These are phyloP conservation scores for Trichaptum fuscoviolaceum DNA, from an alignment of 768 basidiomycete species.

Conservation along the genomic window DNA sequence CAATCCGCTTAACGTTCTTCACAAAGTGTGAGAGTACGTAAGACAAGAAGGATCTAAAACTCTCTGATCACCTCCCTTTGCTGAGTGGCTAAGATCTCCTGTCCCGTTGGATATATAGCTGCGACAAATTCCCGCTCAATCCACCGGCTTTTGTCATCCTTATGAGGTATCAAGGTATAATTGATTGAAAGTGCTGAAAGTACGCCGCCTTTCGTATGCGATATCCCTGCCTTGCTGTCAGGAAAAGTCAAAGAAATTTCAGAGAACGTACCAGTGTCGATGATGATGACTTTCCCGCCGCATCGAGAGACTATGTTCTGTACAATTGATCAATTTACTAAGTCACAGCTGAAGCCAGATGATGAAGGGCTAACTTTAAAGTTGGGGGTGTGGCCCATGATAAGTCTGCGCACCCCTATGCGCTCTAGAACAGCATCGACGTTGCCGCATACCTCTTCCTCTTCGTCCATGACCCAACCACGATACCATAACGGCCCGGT, in stretches of 20 bases:
- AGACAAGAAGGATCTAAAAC: not conserved
- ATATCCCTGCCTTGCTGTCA: slow-evolving; percentile 56
- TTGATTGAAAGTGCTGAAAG: slow-evolving; percentile 84
- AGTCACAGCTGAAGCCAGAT: not conserved
- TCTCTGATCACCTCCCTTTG: not conserved
- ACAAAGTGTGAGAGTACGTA: too few relatives aligned
- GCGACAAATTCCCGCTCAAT: slow-evolving; percentile 58
- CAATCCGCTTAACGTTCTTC: too few relatives aligned
- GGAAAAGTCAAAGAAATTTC: slow-evolving; percentile 2
- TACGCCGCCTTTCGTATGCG: slow-evolving; percentile 91
- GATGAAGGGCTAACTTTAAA: slow-evolving; percentile 48
- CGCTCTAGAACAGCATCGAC: slow-evolving; percentile 67
- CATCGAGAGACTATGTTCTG: slow-evolving; percentile 83
- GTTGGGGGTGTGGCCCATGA: slow-evolving; percentile 97
- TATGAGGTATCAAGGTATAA: slow-evolving; percentile 66
- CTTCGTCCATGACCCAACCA: slow-evolving; percentile 78
- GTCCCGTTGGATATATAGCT: slow-evolving; percentile 53
- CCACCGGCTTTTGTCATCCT: slow-evolving; percentile 38
- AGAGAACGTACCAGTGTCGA: slow-evolving; percentile 72
- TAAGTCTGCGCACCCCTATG: slow-evolving; percentile 81
- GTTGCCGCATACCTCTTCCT: slow-evolving; percentile 61
- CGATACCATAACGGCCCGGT: slow-evolving; percentile 94
- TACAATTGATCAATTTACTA: not conserved
- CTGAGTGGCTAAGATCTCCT: slow-evolving; percentile 39
- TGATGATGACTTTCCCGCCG: slow-evolving; percentile 86